Percentiles rank a stretch among this genome's conserved stretches.
These are phyloP conservation scores for Coelastrella sp. DNA, from an alignment of 139 green algal species.

Conservation along the genomic window DNA sequence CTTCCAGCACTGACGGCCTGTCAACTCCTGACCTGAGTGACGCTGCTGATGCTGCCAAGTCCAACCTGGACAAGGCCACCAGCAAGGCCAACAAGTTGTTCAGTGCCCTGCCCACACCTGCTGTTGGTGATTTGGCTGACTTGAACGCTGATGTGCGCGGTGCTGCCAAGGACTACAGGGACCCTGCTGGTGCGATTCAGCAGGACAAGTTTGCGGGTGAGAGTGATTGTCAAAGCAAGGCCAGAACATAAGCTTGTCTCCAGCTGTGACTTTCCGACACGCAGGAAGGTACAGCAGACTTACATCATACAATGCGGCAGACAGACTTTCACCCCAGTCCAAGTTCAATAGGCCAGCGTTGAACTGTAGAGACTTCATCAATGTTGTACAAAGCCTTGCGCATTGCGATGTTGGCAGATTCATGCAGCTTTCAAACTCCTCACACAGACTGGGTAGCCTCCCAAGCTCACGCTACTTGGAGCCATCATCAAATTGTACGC, in stretches of 20 bases:
- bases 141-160: slow-evolving; percentile 12
- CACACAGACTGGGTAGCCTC: not conserved
- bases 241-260: not conserved
- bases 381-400: not conserved
- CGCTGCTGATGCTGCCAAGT: not conserved
- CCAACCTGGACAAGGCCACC: not conserved
- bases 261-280: not conserved
- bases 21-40: not conserved
- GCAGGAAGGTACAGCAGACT: too few relatives aligned
- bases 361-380: too few relatives aligned
- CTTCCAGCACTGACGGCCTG: not conserved
- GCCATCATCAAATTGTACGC: not conserved
- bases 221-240: not conserved
- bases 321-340: too few relatives aligned
- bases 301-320: not conserved
- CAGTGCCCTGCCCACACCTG: not conserved
- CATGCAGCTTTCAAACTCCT: too few relatives aligned
- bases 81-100: not conserved
- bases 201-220: slow-evolving; percentile 24
- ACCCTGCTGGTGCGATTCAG: not conserved
- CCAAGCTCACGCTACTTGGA: not conserved
- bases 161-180: not conserved
- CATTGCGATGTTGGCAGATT: not conserved
- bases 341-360: too few relatives aligned
- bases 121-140: slow-evolving; percentile 21